These are phyloP conservation scores for Debaryomycetaceae sp. DNA, from an alignment of 1,139 yeast genomes.

Conservation along the genomic window DNA sequence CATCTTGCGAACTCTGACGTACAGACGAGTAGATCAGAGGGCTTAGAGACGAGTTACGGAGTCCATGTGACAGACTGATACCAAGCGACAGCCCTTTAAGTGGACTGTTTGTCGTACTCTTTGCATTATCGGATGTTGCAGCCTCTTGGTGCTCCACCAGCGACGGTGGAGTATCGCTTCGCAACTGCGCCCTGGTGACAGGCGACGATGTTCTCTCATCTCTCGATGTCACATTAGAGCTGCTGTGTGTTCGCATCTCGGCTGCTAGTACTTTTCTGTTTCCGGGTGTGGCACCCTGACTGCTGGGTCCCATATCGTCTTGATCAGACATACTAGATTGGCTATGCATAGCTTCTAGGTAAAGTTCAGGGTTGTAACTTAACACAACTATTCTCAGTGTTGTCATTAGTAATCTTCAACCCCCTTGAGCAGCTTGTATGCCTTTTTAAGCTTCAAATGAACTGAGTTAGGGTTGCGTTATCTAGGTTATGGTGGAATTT, in stretches of 20 bases:
- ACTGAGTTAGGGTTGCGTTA: not conserved
- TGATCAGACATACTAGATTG: not conserved
- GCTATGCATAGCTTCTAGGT: not conserved
- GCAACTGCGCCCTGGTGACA: not conserved
- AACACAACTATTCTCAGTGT: constrained; percentile 3
- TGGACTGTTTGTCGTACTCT: not conserved
- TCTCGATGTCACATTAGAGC: not conserved
- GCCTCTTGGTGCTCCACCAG: constrained; percentile 6
- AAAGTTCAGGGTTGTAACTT: constrained; percentile 5
- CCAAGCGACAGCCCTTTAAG: not conserved
- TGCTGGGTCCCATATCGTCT: not conserved
- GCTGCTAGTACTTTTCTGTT: not conserved
- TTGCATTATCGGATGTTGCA: constrained; percentile 3
- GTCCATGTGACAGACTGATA: not conserved
- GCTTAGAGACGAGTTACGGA: not conserved
- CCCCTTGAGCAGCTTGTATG: not conserved
- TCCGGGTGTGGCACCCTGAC: not conserved
- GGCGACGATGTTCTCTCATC: not conserved
- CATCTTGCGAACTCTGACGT: not conserved
- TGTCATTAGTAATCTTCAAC: not conserved
- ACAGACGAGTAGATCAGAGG: not conserved
- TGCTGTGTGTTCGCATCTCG: not conserved
- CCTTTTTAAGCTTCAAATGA: too few species aligned
- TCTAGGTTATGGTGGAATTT: not conserved
- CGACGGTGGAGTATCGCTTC: constrained; percentile 8